phyloP scores from a whole-genome alignment of 2,329 filamentous ascomycete species.

The Colletotrichum siamense region DNA sequence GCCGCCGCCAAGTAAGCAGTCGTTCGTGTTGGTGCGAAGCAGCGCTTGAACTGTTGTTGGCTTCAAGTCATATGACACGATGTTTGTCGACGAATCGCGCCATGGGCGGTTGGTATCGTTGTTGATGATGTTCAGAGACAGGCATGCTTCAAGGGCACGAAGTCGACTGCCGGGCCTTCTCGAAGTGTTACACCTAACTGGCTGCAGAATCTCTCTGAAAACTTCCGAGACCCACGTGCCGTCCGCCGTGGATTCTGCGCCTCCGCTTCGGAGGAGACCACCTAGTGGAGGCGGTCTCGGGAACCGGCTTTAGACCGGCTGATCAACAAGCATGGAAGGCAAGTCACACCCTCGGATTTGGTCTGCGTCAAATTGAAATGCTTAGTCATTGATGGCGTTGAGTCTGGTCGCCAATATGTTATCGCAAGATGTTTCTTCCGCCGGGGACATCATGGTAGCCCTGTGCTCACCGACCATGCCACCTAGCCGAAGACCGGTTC shows the following conservation, averaged over 20 bases:
- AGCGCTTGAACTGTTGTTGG: background rate
- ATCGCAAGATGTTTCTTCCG: background rate
- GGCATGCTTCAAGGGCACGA: background rate
- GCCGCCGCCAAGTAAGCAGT: background rate
- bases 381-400: background rate
- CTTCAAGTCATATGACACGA: background rate
- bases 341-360: background rate
- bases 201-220: background rate
- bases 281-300: background rate
- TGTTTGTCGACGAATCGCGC: background rate
- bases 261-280: background rate
- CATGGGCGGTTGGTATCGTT: background rate
- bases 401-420: background rate
- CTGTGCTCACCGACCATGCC: background rate
- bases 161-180: background rate
- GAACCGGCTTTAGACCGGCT: background rate
- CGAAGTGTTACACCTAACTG: background rate
- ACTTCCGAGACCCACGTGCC: background rate
- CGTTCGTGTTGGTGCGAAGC: background rate
- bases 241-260: background rate
- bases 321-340: background rate
- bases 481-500: accelerated
- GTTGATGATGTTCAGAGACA: background rate
- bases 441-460: accelerated
- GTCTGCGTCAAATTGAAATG: background rate